These are phyloP conservation scores for Penicillium rolfsii DNA, from an alignment of 2,329 filamentous ascomycete genomes.

Conservation along the genomic window DNA sequence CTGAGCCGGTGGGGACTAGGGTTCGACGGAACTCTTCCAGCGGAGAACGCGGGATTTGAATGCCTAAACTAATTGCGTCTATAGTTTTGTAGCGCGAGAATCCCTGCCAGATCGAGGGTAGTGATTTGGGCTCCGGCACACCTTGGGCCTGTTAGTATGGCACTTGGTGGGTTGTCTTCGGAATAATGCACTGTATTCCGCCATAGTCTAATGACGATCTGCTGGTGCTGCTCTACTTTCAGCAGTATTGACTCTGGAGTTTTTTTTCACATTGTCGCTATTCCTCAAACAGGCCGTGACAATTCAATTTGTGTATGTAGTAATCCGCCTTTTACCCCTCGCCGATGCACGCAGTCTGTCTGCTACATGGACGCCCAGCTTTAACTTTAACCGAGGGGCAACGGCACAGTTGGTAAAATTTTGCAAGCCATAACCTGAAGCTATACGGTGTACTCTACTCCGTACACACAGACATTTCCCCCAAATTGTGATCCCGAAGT, in stretches of 20 bases:
- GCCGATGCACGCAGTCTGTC: background rate
- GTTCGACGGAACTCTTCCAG: slow-evolving; percentile 4
- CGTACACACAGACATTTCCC: background rate
- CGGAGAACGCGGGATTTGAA: slow-evolving; percentile 9
- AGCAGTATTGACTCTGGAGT: background rate
- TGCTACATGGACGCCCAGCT: background rate
- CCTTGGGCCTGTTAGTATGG: background rate
- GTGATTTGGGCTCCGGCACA: background rate
- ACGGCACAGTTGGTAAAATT: background rate
- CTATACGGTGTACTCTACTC: background rate
- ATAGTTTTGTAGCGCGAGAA: background rate
- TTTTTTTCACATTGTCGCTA: background rate
- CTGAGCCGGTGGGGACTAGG: background rate
- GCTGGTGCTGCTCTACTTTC: background rate
- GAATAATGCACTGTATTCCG: background rate
- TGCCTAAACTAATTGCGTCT: background rate
- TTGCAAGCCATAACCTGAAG: background rate
- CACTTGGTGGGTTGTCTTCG: background rate
- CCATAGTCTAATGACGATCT: background rate
- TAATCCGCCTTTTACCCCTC: background rate
- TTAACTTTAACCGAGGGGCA: background rate
- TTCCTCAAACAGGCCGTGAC: background rate
- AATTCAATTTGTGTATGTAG: background rate
- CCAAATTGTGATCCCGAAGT: background rate
- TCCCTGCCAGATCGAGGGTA: background rate